phyloP scores from a whole-genome alignment of 2,329 filamentous ascomycete species.

The Teratosphaeria pseudoeucalypti region DNA sequence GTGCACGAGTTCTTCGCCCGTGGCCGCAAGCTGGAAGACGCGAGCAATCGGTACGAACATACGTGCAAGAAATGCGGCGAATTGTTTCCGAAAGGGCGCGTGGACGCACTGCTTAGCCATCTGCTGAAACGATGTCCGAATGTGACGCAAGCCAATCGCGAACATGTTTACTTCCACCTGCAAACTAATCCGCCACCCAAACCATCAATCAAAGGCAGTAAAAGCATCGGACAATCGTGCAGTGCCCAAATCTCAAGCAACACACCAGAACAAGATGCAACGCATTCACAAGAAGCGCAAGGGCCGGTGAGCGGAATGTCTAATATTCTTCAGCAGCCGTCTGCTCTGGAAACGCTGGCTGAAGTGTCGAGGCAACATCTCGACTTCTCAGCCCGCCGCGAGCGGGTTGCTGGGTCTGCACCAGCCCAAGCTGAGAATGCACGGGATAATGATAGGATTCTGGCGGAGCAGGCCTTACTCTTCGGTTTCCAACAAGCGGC shows the following conservation, averaged over 20 bases:
- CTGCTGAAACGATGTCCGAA: conserved; percentile 79
- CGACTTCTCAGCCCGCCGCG: conserved; percentile 44
- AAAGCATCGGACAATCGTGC: background rate
- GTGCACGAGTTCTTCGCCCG: conserved; percentile 83
- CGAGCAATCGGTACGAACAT: conserved; percentile 84
- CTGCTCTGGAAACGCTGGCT: conserved; percentile 73
- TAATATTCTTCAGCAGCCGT: conserved; percentile 47
- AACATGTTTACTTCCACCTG: conserved; percentile 42
- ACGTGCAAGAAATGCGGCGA: conserved; percentile 46
- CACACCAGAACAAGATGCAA: background rate
- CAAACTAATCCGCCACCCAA: conserved; percentile 1
- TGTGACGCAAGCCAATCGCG: conserved; percentile 43
- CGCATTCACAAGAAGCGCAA: background rate
- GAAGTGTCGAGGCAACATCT: conserved; percentile 73
- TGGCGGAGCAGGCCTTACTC: conserved; percentile 6
- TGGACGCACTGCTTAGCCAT: conserved; percentile 71
- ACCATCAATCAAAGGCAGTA: background rate
- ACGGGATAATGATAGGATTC: background rate
- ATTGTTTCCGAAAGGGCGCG: conserved; percentile 72
- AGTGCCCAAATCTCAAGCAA: background rate
- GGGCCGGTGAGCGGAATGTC: background rate
- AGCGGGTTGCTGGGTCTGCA: background rate
- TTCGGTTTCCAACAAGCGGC: conserved; percentile 1
- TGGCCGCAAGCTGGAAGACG: conserved; percentile 75
- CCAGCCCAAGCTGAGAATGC: background rate